Evolutionary conservation across 148 eudicot species (phyloP).

Genomic region (Talinum fruticosum): DNA sequence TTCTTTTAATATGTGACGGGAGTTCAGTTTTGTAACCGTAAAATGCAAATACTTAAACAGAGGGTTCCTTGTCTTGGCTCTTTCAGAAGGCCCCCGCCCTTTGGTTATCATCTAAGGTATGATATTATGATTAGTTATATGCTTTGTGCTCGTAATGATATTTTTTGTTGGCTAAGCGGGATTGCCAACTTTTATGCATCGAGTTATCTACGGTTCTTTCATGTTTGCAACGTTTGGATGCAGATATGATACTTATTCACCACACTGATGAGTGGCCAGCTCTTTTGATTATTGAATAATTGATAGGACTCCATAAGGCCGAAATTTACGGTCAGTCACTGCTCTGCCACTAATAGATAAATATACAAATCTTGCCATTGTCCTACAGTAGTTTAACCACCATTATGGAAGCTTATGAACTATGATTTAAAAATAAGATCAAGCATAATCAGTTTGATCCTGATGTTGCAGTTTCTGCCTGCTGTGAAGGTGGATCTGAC

Average conservation of each 20-base stretch:
- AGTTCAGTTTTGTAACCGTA: no score
- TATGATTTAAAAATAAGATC: slow-evolving; percentile 17
- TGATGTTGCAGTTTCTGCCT: slow-evolving; percentile 25
- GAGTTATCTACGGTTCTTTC: slow-evolving; percentile 9
- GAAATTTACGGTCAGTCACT: slow-evolving; percentile 21
- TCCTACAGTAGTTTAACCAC: slow-evolving; percentile 14
- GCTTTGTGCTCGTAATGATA: no score
- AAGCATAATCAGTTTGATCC: slow-evolving; percentile 5
- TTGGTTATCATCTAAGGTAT: no score
- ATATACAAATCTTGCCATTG: slow-evolving; percentile 20
- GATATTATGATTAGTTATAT: no score
- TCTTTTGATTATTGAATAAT: slow-evolving; percentile 16
- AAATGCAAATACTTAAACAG: no score
- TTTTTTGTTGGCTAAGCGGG: no score
- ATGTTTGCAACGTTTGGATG: neutral
- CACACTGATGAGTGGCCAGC: slow-evolving; percentile 9
- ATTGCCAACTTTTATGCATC: slow-evolving; percentile 10
- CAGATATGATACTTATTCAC: slow-evolving; percentile 9
- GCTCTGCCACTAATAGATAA: slow-evolving; percentile 18
- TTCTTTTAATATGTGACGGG: no score
- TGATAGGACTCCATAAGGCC: slow-evolving; percentile 29
- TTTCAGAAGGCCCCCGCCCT: no score
- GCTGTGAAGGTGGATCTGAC: slow-evolving; percentile 13
- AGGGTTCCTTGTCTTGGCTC: no score
- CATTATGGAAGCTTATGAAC: slow-evolving; percentile 16